These are phyloP conservation scores for Trypanosoma cruzi DNA, from an alignment of 208 protist species.

Conservation along the genomic window DNA sequence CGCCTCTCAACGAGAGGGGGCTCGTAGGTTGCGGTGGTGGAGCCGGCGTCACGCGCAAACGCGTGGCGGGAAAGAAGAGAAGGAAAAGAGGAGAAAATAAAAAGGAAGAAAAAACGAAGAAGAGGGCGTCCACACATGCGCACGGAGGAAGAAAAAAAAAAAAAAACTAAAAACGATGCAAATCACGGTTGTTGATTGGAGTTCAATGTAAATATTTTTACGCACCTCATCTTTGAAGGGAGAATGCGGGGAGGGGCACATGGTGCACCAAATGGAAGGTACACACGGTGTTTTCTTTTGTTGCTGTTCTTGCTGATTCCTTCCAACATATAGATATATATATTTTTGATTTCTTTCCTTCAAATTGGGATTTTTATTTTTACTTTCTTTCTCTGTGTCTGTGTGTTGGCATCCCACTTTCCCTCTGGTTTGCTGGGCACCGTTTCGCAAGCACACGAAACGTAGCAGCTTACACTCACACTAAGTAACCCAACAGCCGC, in stretches of 20 bases:
- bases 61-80: background rate
- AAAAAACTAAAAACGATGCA: background rate
- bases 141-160: background rate
- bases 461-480: background rate
- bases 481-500: background rate
- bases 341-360: conserved; percentile 11
- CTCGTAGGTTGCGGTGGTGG: background rate
- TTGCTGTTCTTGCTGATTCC: conserved; percentile 3
- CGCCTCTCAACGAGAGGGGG: conserved; percentile 61
- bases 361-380: conserved; percentile 11
- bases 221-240: background rate
- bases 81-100: background rate
- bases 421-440: background rate
- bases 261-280: background rate
- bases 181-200: background rate
- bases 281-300: too few species aligned
- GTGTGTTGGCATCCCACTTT: background rate
- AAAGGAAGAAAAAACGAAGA: background rate
- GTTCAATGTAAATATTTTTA: conserved; percentile 1
- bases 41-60: background rate
- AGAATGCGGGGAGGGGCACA: background rate
- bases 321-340: conserved; percentile 16
- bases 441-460: background rate
- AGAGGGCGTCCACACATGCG: background rate
- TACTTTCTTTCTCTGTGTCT: background rate